Percentiles rank a stretch among this genome's conserved stretches.
Conservation (phyloP, 176 grass and related monocot genomes). For the Sorghum bicolor region Sorghum_bicolor_NCBIv3 NC_012873.2:62330501-62331000, state of each 20-base stretch:
- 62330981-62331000: slow-evolving; percentile 48
- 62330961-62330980: slow-evolving; percentile 83
- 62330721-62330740: not conserved
- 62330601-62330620: not conserved
- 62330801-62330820: slow-evolving; percentile 84
- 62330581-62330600: not conserved
- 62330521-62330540: not conserved
- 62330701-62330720: slow-evolving; percentile 23
- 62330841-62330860: slow-evolving; percentile 96
- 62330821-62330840: slow-evolving; percentile 94
- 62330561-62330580: slow-evolving; percentile 13
- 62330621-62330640: not conserved
- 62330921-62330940: slow-evolving; percentile 96
- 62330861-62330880: slow-evolving; percentile 92
- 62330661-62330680: not conserved
- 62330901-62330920: slow-evolving; percentile 87
- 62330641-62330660: not conserved
- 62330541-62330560: not conserved
- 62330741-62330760: no score
- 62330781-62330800: slow-evolving; percentile 7
- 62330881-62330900: slow-evolving; percentile 97
- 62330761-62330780: not conserved
- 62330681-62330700: not conserved
- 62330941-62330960: slow-evolving; percentile 99
- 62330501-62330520: slow-evolving; percentile 13